Base-by-base conservation (phyloP, 192 early-diverging fungal species). In the Paraglomus brasilianum region DNA sequence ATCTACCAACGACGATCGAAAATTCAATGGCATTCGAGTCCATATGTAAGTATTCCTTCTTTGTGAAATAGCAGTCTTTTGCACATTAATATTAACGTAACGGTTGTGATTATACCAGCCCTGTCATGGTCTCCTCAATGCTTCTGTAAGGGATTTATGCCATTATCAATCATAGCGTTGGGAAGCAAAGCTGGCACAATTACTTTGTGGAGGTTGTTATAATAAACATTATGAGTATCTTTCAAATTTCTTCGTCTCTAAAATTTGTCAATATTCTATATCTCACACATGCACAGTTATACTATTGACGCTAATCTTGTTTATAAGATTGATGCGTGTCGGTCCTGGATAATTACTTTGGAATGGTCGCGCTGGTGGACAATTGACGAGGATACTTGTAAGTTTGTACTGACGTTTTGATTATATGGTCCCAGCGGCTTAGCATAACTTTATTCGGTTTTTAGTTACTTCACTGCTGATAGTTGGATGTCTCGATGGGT, bases 161-260 rank as follows among this genome's bases (percentile, higher is more conserved):
- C 43, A 13, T 46, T 69, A 42, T 69, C 67, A 7, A 41, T 56
- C 8, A 69, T 69, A 36, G 67, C 67, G 21, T 3, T 69, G 6
- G 67, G 67, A 30, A 69, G 67, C 58, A 69, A 69, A 38, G 67
- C 42, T 47, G 67, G 67, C 5, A 69, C 22, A 8, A 17, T 69
- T 47, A 58, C 67, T 22, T 69, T 69, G 14, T 69, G 67, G 67
- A 69, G 36, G 19, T 39, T 56, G 9, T n/a, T 11, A 56, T n/a
- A 49, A 22, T 39, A 66, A 61, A 60, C 14, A 60, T 13, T 38
- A 13, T 41, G 1, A 40, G 5, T 49, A 5, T 36, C 15, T 19
- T 51, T 15, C 7, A 50, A 17, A 39, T 66, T 51, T 49, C n/a
- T 22, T n/a, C 22, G 39, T 3, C 5, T 41, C 51, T 36, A 44